Base-by-base conservation (phyloP, 1,284 basidiomycete species). In the Cutaneotrichosporon sp. region DNA sequence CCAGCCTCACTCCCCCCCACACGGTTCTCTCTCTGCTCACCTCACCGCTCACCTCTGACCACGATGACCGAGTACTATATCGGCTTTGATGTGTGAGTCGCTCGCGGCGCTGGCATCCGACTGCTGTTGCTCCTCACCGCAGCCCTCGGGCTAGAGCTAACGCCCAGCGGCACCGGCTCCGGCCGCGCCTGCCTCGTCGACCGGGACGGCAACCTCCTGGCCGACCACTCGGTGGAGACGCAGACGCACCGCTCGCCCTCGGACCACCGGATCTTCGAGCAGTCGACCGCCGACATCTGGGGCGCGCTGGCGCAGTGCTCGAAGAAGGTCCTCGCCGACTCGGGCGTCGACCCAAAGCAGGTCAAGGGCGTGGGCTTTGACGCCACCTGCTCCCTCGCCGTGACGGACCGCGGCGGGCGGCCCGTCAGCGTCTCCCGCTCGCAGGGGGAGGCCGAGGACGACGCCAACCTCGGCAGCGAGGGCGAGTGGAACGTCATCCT, bases 331-430 rank as follows among this genome's bases (percentile, higher is more conserved):
- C 81, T 99, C 33, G 66, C 82, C 13, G 31, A 63, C 9, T 86
- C 89, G 3, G 84, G 86, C 7, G 80, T 93, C 34, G 71, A 84
- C 25, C 85, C 89, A 14, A 77, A 81, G 3, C 79, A 83, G 5
- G 88, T 99, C 67, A 92, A 91, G 72, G 95, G 95, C 1, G 76
- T 99, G 59, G 94, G 95, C 11, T 97, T 98, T 76, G 95, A 98
- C 79, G 95, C 95, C 55, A 99, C 95, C 0, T 99, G 97, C 81
- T 95, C 92, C 0, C 84, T 99, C 38, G 93, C 95, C 0, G 95
- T 98, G 25, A 84, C 89, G 1, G 87, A 93, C 73, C 80, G 86
- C 58, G 72, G 85, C 16, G 93, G 93, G 4, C 81, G 84, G 50
- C 90, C 95, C 0, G 82, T 97, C 38, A 83, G 83, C n/a, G 88